A percentile compares a stretch with the other conserved stretches of the same genome.
These are phyloP conservation scores for Rhizopogon rudus DNA, from an alignment of 768 basidiomycete species.

Conservation along the genomic window DNA sequence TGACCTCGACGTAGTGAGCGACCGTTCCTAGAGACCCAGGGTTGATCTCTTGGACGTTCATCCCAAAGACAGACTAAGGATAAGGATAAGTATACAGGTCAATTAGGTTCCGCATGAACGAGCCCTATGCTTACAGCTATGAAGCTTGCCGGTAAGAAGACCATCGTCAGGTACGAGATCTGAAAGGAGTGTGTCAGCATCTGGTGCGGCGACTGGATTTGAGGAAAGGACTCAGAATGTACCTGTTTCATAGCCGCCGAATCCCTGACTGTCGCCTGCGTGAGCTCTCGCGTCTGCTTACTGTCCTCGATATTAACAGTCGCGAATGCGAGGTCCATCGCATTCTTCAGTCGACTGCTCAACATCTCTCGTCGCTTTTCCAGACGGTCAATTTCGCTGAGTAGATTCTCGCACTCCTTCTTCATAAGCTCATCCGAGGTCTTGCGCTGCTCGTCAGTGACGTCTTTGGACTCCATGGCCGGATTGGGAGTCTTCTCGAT, in stretches of 20 bases:
- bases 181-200: not conserved
- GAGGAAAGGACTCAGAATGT: not conserved
- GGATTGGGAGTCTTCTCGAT: slow-evolving; percentile 45
- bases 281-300: slow-evolving; percentile 45
- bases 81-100: not conserved
- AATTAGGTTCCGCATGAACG: not conserved
- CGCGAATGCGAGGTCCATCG: slow-evolving; percentile 42
- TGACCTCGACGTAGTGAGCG: slow-evolving; percentile 32
- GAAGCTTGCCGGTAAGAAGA: slow-evolving; percentile 55
- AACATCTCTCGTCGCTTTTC: slow-evolving; percentile 30
- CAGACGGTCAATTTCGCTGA: slow-evolving; percentile 46
- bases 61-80: slow-evolving; percentile 45
- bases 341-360: slow-evolving; percentile 25
- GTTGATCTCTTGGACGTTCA: slow-evolving; percentile 48
- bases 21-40: slow-evolving; percentile 26
- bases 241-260: slow-evolving; percentile 36
- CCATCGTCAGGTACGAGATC: slow-evolving; percentile 51
- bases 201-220: slow-evolving; percentile 19
- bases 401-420: slow-evolving; percentile 42
- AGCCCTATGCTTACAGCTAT: slow-evolving; percentile 17
- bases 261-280: slow-evolving; percentile 37
- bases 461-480: slow-evolving; percentile 28
- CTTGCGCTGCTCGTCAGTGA: slow-evolving; percentile 7
- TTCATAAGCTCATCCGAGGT: slow-evolving; percentile 32
- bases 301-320: slow-evolving; percentile 56